Evolutionary conservation across 805 yeast species (phyloP).

Genomic region (Kuraishia piskuri): DNA sequence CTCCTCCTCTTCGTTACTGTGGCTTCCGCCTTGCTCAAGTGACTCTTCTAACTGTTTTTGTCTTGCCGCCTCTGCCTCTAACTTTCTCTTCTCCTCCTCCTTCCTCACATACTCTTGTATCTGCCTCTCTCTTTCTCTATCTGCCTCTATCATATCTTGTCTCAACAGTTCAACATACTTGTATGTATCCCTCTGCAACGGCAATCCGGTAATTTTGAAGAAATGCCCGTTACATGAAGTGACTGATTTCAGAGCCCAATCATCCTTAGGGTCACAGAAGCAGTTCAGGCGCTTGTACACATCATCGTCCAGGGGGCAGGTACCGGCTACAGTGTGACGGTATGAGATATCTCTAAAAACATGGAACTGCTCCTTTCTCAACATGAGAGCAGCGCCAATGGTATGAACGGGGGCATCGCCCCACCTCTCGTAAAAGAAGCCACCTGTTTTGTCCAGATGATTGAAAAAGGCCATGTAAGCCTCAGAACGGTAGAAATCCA

Average conservation of each 20-base stretch:
- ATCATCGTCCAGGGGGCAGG: conserved; percentile 65
- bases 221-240: conserved; percentile 21
- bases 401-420: conserved; percentile 75
- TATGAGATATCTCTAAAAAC: conserved; percentile 78
- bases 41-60: not conserved
- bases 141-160: conserved; percentile 5
- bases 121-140: conserved; percentile 8
- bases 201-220: not conserved
- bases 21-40: not conserved
- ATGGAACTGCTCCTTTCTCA: conserved; percentile 60
- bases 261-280: conserved; percentile 60
- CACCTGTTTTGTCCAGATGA: conserved; percentile 49
- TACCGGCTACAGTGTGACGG: conserved; percentile 68
- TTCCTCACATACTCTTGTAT: conserved; percentile 14
- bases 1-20: not conserved
- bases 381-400: conserved; percentile 48
- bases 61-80: conserved; percentile 10
- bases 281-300: conserved; percentile 53
- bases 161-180: conserved; percentile 1
- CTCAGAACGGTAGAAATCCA: conserved; percentile 49
- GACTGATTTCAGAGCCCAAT: conserved; percentile 33
- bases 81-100: conserved; percentile 15
- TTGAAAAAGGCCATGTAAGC: conserved; percentile 48
- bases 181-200: not conserved
- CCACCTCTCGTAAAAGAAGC: conserved; percentile 72